Evolutionary conservation across 345 rosid genomes (phyloP).

Genomic region (Populus simonii): DNA sequence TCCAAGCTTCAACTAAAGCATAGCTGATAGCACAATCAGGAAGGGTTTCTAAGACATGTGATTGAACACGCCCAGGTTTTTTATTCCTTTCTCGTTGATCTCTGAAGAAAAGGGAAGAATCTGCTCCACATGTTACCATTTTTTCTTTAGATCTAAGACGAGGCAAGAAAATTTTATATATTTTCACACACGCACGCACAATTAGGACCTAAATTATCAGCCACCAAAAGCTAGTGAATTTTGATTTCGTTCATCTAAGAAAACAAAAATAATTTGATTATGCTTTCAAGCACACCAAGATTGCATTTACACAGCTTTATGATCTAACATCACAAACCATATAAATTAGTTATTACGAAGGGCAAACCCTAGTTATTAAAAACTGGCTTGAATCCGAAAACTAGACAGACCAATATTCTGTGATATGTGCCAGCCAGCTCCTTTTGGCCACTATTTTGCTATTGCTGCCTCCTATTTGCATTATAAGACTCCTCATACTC

Average conservation of each 20-base stretch:
- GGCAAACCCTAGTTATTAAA: not conserved
- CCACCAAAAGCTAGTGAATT: not conserved
- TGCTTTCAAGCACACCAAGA: not conserved
- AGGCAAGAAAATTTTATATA: not conserved
- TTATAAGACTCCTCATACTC: not conserved
- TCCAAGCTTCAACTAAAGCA: too few relatives aligned
- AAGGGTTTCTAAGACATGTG: not conserved
- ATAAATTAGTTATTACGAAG: not conserved
- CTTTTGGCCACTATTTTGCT: not conserved
- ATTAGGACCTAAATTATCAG: not conserved
- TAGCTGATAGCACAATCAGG: not conserved
- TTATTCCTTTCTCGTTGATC: not conserved
- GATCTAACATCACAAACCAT: not conserved
- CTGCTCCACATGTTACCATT: not conserved
- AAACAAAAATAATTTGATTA: not conserved
- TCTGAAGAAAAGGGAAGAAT: not conserved
- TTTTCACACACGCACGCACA: too few relatives aligned
- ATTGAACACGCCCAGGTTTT: not conserved
- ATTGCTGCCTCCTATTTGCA: not conserved
- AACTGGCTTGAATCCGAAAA: not conserved
- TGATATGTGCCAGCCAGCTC: not conserved
- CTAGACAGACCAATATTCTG: not conserved
- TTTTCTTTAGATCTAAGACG: too few relatives aligned
- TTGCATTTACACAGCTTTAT: not conserved
- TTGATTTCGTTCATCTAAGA: not conserved